A percentile compares a stretch with the other conserved stretches of the same genome.
These are phyloP conservation scores for Cephalotrichum gorgonifer DNA, from an alignment of 2,329 filamentous ascomycete genomes.

Conservation along the genomic window DNA sequence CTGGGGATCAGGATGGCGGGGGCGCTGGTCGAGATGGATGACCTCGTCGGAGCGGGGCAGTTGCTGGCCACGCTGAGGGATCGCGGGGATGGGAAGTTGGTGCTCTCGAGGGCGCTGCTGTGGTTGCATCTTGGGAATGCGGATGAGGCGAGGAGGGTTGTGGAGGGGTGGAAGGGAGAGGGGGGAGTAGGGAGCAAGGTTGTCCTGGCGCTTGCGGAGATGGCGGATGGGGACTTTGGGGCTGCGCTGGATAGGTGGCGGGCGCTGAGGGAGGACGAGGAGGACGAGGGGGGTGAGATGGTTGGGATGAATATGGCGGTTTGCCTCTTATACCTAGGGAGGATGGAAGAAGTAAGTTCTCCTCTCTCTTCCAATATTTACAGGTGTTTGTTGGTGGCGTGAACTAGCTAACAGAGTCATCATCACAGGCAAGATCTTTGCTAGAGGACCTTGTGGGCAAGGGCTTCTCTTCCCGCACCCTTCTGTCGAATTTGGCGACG, in stretches of 20 bases:
- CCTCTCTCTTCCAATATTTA: too few relatives aligned
- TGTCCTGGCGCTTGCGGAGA: slow-evolving; percentile 59
- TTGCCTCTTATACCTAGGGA: slow-evolving; percentile 71
- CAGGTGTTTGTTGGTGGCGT: too few relatives aligned
- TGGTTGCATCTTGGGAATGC: slow-evolving; percentile 73
- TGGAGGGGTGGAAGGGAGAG: slow-evolving; percentile 20
- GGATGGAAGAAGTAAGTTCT: slow-evolving; percentile 55
- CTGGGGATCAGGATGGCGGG: slow-evolving; percentile 59
- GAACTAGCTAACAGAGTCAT: not conserved
- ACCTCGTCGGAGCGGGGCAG: slow-evolving; percentile 66
- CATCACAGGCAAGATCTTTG: slow-evolving; percentile 49
- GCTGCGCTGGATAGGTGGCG: slow-evolving; percentile 54
- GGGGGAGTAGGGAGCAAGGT: slow-evolving; percentile 32
- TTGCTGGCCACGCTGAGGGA: slow-evolving; percentile 55
- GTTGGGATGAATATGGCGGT: slow-evolving; percentile 75
- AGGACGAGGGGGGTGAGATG: slow-evolving; percentile 49
- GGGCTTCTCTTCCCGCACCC: slow-evolving; percentile 60
- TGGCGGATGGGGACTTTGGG: slow-evolving; percentile 67
- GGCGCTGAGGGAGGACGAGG: slow-evolving; percentile 26
- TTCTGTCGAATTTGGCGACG: slow-evolving; percentile 83
- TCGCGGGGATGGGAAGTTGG: slow-evolving; percentile 26
- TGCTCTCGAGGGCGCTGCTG: slow-evolving; percentile 51
- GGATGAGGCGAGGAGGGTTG: slow-evolving; percentile 49
- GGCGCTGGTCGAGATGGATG: slow-evolving; percentile 75
- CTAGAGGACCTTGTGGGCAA: slow-evolving; percentile 56